phyloP scores from a whole-genome alignment of 768 basidiomycete genomes.

The Mycena vitilis region DNA sequence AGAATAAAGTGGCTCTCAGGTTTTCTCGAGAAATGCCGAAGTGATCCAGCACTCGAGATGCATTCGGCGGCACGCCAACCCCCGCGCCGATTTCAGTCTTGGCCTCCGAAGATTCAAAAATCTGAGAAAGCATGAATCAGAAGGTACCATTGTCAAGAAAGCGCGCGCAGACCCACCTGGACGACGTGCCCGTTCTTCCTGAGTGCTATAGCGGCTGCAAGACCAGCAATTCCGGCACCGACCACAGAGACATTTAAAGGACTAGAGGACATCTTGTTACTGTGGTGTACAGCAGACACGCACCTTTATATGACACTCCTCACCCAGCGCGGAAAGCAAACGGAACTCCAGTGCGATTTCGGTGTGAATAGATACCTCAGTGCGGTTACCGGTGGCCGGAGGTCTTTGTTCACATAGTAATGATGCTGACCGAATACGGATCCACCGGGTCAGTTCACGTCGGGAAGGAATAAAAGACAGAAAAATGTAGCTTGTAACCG shows the following conservation, averaged over 20 bases:
- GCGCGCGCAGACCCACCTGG: conserved; percentile 4
- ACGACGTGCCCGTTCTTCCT: conserved; percentile 19
- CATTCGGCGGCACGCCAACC: conserved; percentile 17
- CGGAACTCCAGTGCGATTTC: too few relatives aligned
- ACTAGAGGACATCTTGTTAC: not conserved
- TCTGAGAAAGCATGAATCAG: not conserved
- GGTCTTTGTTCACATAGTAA: too few relatives aligned
- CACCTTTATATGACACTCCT: too few relatives aligned
- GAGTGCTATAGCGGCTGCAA: conserved; percentile 20
- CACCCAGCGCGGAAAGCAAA: too few relatives aligned
- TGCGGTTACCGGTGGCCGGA: too few relatives aligned
- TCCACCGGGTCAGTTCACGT: too few relatives aligned
- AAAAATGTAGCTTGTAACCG: too few relatives aligned
- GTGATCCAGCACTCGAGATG: conserved; percentile 10
- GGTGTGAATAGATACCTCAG: too few relatives aligned
- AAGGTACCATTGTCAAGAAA: not conserved
- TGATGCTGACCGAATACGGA: too few relatives aligned
- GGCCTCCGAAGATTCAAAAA: conserved; percentile 17
- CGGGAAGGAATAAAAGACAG: too few relatives aligned
- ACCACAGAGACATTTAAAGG: conserved; percentile 16
- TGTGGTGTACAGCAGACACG: too few relatives aligned
- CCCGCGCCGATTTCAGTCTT: conserved; percentile 32
- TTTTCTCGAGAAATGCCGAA: conserved; percentile 15
- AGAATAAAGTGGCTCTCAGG: not conserved
- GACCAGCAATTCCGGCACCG: conserved; percentile 27